Evolutionary conservation across 768 basidiomycete species (phyloP), one percentile per base, ranked within the genome.

Genomic region (Boletellus emodensis): DNA sequence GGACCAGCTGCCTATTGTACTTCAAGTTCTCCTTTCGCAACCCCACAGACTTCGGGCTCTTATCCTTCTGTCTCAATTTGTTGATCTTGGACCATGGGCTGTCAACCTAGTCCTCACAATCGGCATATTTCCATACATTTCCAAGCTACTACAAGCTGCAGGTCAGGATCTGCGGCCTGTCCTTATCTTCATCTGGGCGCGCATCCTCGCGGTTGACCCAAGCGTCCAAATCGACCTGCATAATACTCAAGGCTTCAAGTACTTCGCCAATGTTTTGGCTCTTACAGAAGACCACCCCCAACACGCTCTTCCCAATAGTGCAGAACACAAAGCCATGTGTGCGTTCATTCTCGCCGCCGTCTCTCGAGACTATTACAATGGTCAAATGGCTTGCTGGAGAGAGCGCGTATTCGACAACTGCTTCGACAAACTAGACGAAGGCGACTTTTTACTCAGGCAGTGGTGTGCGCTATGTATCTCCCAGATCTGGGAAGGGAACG

Each of bases 41-140:
- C 90, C 91, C 0, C 94, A 98, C 68, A 87, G 96, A 36, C 82
- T 98, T 6, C 85, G 93, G 7, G 96, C 96, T 3, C 84, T 99
- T 53, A 95, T 97, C 56, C 82, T 97, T 20, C 80, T 99, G 6
- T 95, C 94, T 32, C 91, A 94, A 71, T 99, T 98, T 59, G 93
- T 98, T 60, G 96, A 99, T 65, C 81, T 99, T 7, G 96, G 96
- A 0, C 94, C 96, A 12, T 98, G 96, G 95, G 96, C 96, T 0
- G 96, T 98, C 42, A 89, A 96, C 58, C 82, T 97, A 13, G 94
- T 95, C 12, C 77, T 99, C 33, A 87, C 88, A 6, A 97, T 99
- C 60, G 96, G 96, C 12, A 97, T 98, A 62, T 98, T 97, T 74
- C 95, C 96, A 4, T 99, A 98, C 66, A 97, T 98, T 44, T 90